Base-by-base conservation (phyloP, 495 filamentous ascomycete genomes). In the Penicillium cinerascens region DNA sequence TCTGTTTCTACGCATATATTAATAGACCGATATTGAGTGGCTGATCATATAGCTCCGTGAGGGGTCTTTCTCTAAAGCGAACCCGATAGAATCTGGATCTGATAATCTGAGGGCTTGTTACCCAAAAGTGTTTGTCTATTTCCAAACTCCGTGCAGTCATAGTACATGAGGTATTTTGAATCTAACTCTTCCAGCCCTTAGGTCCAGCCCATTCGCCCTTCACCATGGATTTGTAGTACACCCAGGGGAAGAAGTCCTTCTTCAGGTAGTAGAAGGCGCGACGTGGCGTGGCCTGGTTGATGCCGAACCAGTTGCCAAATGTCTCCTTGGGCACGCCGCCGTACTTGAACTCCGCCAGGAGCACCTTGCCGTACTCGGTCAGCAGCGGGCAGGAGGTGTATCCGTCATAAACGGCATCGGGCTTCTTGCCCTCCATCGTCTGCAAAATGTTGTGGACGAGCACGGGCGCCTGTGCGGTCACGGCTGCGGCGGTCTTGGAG, bases 221-320 rank as follows among this genome's bases (percentile, higher is more conserved):
- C 10, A 84, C 73, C 79, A 83, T 80, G 8, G 69, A 73, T 13
- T 78, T 70, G 16, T 70, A 73, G 59, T 84, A 85, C 42, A 85
- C 82, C 82, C 81, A 84, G 0, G 82, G 82, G 74, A 88, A 88
- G 58, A 88, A 83, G 58, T 86, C 77, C 72, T 86, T 88, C 76
- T 88, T 88, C 44, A 88, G 49, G 48, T 86, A 69, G 44, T 84
- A 88, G 64, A 82, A 88, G 9, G 74, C 56, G 8, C 77, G 67
- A 5, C 78, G 72, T 0, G 85, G 83, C 13, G 52, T 62, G 11
- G 70, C 74, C 68, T 87, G 83, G 57, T 83, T 80, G 39, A 80
- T 72, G 6, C 82, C 83, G 17, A 86, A 67, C 65, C 67, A 74
- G 15, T 67, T 55, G 17, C 63, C 72, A 56, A 87, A 87, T 0